Conservation (phyloP, 163 green algal species). For the Coccomyxa subellipsoidea region DNA sequence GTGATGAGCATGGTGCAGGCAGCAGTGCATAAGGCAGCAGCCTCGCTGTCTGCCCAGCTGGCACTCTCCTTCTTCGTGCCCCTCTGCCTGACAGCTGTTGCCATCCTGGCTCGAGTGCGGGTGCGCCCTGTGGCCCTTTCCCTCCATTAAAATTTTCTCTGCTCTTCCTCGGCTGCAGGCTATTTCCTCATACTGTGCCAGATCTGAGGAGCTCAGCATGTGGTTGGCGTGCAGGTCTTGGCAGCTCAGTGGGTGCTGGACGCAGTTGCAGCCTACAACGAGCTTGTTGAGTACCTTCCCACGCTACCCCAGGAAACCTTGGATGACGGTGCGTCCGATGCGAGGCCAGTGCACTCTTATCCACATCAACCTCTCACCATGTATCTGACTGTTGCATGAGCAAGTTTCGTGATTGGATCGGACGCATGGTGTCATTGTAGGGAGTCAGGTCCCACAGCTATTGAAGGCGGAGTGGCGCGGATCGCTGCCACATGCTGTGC, state of each 20-base stretch:
- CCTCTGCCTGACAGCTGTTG: constrained; percentile 31
- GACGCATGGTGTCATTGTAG: background rate
- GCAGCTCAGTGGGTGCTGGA: constrained; percentile 41
- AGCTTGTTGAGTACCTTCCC: constrained; percentile 10
- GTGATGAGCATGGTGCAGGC: constrained; percentile 22
- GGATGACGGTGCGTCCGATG: background rate
- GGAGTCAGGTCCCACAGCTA: background rate
- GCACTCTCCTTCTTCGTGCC: constrained; percentile 59
- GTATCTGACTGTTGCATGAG: background rate
- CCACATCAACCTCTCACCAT: background rate
- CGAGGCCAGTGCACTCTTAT: background rate
- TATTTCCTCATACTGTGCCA: background rate
- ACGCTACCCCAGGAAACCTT: background rate
- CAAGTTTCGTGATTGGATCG: background rate
- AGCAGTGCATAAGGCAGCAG: constrained; percentile 20
- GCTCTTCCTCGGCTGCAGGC: no score
- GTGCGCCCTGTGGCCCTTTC: no score
- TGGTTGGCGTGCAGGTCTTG: constrained; percentile 50
- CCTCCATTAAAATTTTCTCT: no score
- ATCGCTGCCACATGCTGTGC: background rate
- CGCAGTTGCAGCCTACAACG: constrained; percentile 43
- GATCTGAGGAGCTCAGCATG: background rate
- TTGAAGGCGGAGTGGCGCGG: background rate
- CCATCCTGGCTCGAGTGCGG: constrained; percentile 35
- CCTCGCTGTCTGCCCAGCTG: constrained; percentile 45